Percentiles rank a stretch among this genome's conserved stretches.
phyloP scores from a whole-genome alignment of 306 rosid genomes.

The Castanea crenata region DNA sequence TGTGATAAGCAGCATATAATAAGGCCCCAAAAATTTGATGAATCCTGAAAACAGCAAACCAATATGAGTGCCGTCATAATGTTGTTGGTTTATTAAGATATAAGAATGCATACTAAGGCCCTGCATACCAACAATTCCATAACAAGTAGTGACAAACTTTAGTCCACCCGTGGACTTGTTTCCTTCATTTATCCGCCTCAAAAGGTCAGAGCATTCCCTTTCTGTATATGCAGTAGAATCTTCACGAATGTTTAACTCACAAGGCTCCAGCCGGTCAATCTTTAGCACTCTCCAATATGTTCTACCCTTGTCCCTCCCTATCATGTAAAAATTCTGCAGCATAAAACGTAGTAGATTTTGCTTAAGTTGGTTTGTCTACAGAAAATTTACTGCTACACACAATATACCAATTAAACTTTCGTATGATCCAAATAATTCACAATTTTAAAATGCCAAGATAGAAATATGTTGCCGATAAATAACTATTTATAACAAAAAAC shows the following conservation, averaged over 20 bases:
- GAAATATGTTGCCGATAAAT: background rate
- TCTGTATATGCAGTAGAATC: slow-evolving; percentile 73
- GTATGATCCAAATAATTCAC: background rate
- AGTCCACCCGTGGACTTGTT: slow-evolving; percentile 94
- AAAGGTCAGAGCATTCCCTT: slow-evolving; percentile 74
- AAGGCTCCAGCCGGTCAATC: slow-evolving; percentile 73
- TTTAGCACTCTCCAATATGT: slow-evolving; percentile 85
- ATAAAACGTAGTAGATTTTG: slow-evolving; percentile 2
- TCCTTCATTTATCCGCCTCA: slow-evolving; percentile 84
- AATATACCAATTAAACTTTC: background rate
- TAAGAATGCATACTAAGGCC: slow-evolving; percentile 5
- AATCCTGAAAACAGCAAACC: slow-evolving; percentile 53
- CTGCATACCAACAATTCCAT: slow-evolving; percentile 87
- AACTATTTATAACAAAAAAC: background rate
- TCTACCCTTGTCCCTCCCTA: slow-evolving; percentile 89
- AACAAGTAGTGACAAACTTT: slow-evolving; percentile 78
- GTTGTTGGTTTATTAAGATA: background rate
- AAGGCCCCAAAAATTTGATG: slow-evolving; percentile 91
- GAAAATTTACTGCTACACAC: background rate
- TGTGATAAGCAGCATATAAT: slow-evolving; percentile 87
- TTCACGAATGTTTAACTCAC: slow-evolving; percentile 66
- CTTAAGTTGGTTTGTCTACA: background rate
- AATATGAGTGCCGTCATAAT: slow-evolving; percentile 20
- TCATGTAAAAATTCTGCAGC: slow-evolving; percentile 81
- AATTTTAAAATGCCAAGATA: background rate